Evolutionary conservation across 1,284 basidiomycete genomes (phyloP), one percentile per base, ranked within the genome.

Genomic region (Vanrija sp.): DNA sequence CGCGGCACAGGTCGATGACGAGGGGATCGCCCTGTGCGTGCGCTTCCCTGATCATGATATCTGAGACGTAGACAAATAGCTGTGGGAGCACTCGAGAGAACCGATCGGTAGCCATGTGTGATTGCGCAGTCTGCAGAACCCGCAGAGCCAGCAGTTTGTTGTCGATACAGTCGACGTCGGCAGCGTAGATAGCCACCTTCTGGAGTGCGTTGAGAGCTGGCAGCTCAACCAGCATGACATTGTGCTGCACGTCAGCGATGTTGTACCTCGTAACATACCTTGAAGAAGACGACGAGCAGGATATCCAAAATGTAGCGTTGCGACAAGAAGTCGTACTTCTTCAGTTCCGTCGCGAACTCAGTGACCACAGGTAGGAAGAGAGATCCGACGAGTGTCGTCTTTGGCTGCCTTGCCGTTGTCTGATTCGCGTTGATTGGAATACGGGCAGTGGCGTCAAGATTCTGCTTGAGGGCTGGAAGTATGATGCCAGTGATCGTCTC

Each of bases 301-400:
- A 69, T 65, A 49, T 75, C 73, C 21, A 75, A 57, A 21, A 73
- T 40, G 29, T 52, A 52, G 21, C 67, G 63, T 54, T 73, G 67
- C 1, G 59, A 55, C 5, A 64, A 26, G 38, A 60, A 62, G 29
- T 69, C 65, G 48, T 62, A 51, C 19, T 59, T 56, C 1, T 28
- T 38, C 25, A 75, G 49, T 18, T 66, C 65, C 1, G 51, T 43
- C 4, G 58, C 66, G n/a, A 71, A 61, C 40, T 69, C 62, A 43
- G 73, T 65, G 0, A 68, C 60, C 10, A 68, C 54, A 0, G 68
- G 57, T 4, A 73, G 68, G 54, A 74, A 71, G 2, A 70, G 46
- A 5, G 65, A 55, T 8, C 73, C 73, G 9, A 72, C 63, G 12
- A 68, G 50, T 0, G 60, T 62, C 3, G 61, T 65, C 39, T 65